Base-by-base conservation (phyloP, 2,329 filamentous ascomycete genomes). In the Alternaria ethzedia region DNA sequence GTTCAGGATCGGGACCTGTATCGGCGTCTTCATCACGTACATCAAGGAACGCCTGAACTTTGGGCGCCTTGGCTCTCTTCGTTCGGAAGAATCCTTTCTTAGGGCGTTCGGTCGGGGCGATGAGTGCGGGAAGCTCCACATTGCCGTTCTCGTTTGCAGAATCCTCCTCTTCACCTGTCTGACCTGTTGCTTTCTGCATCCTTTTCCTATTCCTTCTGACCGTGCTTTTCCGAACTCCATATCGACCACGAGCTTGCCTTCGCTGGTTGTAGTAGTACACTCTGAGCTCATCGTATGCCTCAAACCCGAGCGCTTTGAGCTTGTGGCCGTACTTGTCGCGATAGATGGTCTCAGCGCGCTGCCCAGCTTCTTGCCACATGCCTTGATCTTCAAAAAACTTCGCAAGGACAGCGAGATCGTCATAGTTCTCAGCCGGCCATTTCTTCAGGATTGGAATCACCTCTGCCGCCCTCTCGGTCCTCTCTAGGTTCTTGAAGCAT, bases 321-420 rank as follows among this genome's bases (percentile, higher is more conserved):
- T 76, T 70, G 56, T 75, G 73, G 6, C 69, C 65, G 49, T 77
- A 81, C n/a, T 85, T 85, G 54, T 94, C 87, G 63, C 91, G 89
- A 62, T 94, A 87, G 1, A 94, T 94, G 72, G 93, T 89, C 72
- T 94, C 91, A 21, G 70, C 78, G 54, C 75, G 72, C 43, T 73
- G 65, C 61, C 72, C 69, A 36, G 78, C 76, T 51, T 76, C 75
- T 87, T 89, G 80, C 90, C 88, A 66, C 89, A 89, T 47, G 87
- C 86, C 66, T 86, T 88, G 67, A 64, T 78, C 76, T 76, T 96
- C 93, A 74, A 96, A 97, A 78, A 97, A 88, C 72, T 91, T 94
- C 12, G 93, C 93, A 10, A 97, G 84, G 71, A 93, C 88, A 28
- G 92, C 88, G 43, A 93, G 90, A 43, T 93, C 92, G 65, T 94